Conservation (phyloP, 2,329 filamentous ascomycete species). For the Sporothrix curviconia region DNA sequence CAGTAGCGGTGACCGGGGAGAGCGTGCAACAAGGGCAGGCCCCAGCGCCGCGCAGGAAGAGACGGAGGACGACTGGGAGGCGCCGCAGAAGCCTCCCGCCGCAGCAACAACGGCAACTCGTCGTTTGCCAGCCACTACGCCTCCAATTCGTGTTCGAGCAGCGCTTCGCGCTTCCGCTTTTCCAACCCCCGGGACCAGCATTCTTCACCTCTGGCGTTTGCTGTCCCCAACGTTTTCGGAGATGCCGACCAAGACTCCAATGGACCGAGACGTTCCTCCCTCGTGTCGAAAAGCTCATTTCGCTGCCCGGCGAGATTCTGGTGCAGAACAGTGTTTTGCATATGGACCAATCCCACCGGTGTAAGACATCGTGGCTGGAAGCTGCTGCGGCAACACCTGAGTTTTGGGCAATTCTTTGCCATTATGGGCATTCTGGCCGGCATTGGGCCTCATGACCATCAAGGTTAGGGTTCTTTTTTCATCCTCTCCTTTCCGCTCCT, state of each 20-base stretch:
- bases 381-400: conserved; percentile 63
- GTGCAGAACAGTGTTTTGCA: conserved; percentile 58
- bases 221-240: conserved; percentile 13
- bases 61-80: not conserved
- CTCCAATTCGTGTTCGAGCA: not conserved
- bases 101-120: not conserved
- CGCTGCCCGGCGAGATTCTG: conserved; percentile 43
- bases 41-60: not conserved
- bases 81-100: not conserved
- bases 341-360: conserved; percentile 67
- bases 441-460: conserved; percentile 95
- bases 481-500: not conserved
- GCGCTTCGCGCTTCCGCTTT: not conserved
- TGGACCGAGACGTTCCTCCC: conserved; percentile 73
- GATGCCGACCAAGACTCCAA: conserved; percentile 30
- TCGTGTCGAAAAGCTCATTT: conserved; percentile 57
- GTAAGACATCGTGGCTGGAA: conserved; percentile 87
- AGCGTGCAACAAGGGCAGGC: not conserved
- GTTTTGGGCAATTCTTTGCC: conserved; percentile 85
- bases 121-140: not conserved
- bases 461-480: conserved; percentile 61
- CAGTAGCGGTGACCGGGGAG: not conserved
- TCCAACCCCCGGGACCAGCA: too few relatives aligned
- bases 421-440: conserved; percentile 89
- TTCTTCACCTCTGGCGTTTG: too few relatives aligned